phyloP scores from a whole-genome alignment of 805 yeast species.

The Myxozyma neotropica region DNA sequence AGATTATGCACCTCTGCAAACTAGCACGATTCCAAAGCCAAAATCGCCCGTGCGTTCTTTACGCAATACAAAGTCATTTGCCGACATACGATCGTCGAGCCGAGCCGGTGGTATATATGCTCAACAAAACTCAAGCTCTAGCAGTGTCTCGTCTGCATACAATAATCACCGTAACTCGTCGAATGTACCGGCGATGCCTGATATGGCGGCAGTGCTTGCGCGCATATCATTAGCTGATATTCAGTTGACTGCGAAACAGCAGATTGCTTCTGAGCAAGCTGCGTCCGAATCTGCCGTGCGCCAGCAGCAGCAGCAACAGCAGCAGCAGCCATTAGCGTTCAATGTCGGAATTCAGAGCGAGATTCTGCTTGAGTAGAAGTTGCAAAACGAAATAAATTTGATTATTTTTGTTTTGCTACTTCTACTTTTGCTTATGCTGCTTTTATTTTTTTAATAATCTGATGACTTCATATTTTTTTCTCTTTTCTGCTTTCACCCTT shows the following conservation, averaged over 20 bases:
- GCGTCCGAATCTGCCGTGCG: not conserved
- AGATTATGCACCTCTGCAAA: slow-evolving; percentile 10
- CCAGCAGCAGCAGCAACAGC: slow-evolving; percentile 11
- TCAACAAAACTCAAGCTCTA: slow-evolving; percentile 25
- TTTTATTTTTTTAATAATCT: not conserved
- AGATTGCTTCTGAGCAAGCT: slow-evolving; percentile 7
- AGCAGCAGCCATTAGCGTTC: slow-evolving; percentile 1
- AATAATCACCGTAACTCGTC: slow-evolving; percentile 6
- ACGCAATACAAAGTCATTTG: slow-evolving; percentile 41
- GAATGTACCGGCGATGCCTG: slow-evolving; percentile 25
- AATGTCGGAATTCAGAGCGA: slow-evolving; percentile 16
- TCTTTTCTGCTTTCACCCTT: not conserved
- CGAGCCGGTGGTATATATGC: slow-evolving; percentile 23
- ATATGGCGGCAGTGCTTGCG: slow-evolving; percentile 18
- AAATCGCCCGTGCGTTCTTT: slow-evolving; percentile 19
- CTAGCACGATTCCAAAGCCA: slow-evolving; percentile 5
- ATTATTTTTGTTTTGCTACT: not conserved
- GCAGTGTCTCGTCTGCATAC: slow-evolving; percentile 9
- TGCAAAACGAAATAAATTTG: not conserved
- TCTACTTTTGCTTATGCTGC: not conserved
- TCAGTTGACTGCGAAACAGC: slow-evolving; percentile 19
- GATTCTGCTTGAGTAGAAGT: slow-evolving; percentile 17
- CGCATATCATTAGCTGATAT: slow-evolving; percentile 20
- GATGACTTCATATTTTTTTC: not conserved
- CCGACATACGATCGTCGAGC: slow-evolving; percentile 41